These are phyloP conservation scores for Solanum lignicaule DNA, from an alignment of 257 asterid genomes.

Conservation along the genomic window DNA sequence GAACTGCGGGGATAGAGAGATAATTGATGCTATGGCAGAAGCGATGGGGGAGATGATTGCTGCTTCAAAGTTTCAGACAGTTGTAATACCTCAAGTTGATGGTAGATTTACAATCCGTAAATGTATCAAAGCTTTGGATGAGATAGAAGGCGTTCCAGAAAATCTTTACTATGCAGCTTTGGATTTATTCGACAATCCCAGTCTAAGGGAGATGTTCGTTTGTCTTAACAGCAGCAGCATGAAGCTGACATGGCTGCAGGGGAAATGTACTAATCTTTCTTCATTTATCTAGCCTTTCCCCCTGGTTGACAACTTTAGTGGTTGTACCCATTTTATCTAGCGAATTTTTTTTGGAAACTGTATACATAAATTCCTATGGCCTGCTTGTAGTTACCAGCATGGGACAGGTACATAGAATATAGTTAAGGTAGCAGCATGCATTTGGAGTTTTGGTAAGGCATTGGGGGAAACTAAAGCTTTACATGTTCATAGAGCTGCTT, in stretches of 20 bases:
- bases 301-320: not conserved
- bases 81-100: conserved; percentile 20
- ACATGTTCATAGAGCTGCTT: not conserved
- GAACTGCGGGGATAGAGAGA: conserved; percentile 33
- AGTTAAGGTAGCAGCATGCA: not conserved
- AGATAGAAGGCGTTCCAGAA: conserved; percentile 60
- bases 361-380: not conserved
- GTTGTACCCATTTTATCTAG: not conserved
- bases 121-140: conserved; percentile 79
- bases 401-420: not conserved
- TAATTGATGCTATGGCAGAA: conserved; percentile 41
- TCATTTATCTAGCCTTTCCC: not conserved
- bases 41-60: conserved; percentile 57
- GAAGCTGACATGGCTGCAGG: conserved; percentile 67
- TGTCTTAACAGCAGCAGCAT: conserved; percentile 38
- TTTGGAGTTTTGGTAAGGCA: not conserved
- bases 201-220: conserved; percentile 57
- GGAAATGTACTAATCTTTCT: conserved; percentile 35
- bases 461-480: not conserved
- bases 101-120: conserved; percentile 47
- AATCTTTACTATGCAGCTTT: conserved; percentile 56
- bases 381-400: not conserved
- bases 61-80: conserved; percentile 42
- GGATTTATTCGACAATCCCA: conserved; percentile 70
- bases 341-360: not conserved